A percentile compares a stretch with the other conserved stretches of the same genome.
phyloP scores from a whole-genome alignment of 140 eudicot species.

The Senecio squalidus region DNA sequence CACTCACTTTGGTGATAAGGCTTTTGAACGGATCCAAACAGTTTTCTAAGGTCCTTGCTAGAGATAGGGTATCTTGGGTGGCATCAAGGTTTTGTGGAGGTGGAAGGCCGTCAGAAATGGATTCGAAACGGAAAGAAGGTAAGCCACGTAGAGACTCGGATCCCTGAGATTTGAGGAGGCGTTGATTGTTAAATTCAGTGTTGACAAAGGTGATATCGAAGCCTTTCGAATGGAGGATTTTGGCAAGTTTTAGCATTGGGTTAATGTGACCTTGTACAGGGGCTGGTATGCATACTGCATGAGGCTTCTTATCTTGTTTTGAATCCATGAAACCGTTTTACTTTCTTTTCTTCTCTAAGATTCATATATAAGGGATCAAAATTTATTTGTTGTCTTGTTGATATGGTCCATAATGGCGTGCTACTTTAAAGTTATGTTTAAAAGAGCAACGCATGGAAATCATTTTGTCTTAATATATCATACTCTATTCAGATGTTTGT shows the following conservation, averaged over 20 bases:
- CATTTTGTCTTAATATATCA: too few species aligned
- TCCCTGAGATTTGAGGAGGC: constrained; percentile 32
- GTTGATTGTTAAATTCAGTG: constrained; percentile 48
- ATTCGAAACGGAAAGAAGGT: constrained; percentile 28
- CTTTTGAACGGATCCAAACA: constrained; percentile 11
- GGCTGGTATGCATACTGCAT: constrained; percentile 42
- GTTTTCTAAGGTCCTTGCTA: constrained; percentile 6
- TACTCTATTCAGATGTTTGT: too few species aligned
- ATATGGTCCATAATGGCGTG: too few species aligned
- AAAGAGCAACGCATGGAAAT: too few species aligned
- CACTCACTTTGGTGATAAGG: constrained; percentile 3
- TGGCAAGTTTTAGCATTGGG: constrained; percentile 46
- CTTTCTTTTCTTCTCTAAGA: neutral
- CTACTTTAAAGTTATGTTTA: too few species aligned
- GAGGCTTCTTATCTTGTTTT: constrained; percentile 21
- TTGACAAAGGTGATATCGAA: constrained; percentile 47
- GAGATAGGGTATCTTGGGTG: constrained; percentile 3
- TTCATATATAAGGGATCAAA: too few species aligned
- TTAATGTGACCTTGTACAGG: constrained; percentile 54
- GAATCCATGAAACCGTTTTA: constrained; percentile 10
- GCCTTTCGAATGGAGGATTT: constrained; percentile 49
- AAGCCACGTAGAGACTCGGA: constrained; percentile 1
- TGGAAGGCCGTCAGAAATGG: constrained; percentile 43
- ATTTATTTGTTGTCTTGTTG: too few species aligned
- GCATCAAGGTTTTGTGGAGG: constrained; percentile 18